Conservation (phyloP, 2,329 filamentous ascomycete genomes). For the Fonsecaea nubica region DNA sequence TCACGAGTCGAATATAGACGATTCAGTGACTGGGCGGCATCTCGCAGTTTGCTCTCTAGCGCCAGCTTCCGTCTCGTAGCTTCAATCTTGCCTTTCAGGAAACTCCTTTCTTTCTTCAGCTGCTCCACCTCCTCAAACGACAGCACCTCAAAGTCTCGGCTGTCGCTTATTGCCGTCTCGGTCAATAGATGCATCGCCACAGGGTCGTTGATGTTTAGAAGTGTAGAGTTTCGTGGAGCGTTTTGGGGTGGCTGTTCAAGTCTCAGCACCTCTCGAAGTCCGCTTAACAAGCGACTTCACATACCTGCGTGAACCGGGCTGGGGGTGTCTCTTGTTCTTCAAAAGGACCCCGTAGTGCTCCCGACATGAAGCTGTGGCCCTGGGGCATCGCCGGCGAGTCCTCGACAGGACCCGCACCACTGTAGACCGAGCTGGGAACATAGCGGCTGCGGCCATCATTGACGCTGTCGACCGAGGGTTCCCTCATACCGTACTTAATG, state of each 20-base stretch:
- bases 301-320: conserved; percentile 28
- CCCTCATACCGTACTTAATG: conserved; percentile 35
- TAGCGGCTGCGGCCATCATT: conserved; percentile 38
- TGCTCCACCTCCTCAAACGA: conserved; percentile 90
- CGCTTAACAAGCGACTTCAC: neutral
- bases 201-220: conserved; percentile 57
- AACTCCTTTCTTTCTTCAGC: conserved; percentile 83
- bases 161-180: conserved; percentile 90
- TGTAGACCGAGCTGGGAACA: conserved; percentile 41
- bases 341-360: conserved; percentile 30
- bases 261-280: conserved; percentile 15
- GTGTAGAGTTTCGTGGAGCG: conserved; percentile 29
- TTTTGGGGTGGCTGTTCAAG: conserved; percentile 21
- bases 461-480: conserved; percentile 36
- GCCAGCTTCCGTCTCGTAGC: conserved; percentile 81
- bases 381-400: conserved; percentile 33
- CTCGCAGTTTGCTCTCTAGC: conserved; percentile 90
- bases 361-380: conserved; percentile 27
- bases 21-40: conserved; percentile 86
- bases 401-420: conserved; percentile 34
- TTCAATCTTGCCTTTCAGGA: conserved; percentile 77
- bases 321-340: conserved; percentile 30
- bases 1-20: conserved; percentile 73
- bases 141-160: conserved; percentile 81
- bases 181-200: conserved; percentile 89